phyloP scores from a whole-genome alignment of 768 basidiomycete genomes.

The Termitomyces heimii region DNA sequence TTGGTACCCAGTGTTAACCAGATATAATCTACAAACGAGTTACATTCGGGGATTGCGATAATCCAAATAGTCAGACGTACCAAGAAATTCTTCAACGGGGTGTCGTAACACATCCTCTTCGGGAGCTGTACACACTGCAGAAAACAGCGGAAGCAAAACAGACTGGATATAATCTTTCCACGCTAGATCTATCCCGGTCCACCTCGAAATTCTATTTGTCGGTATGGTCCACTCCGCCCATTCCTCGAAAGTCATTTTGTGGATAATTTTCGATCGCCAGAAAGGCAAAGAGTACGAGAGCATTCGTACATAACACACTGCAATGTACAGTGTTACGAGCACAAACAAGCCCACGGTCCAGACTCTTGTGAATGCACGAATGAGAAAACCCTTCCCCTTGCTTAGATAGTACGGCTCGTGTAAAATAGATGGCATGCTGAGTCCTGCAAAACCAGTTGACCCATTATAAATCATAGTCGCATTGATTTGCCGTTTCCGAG shows the following conservation, averaged over 20 bases:
- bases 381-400: conserved; percentile 13
- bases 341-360: conserved; percentile 33
- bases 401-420: conserved; percentile 16
- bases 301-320: conserved; percentile 41
- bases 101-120: conserved; percentile 47
- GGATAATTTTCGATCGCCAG: conserved; percentile 21
- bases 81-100: conserved; percentile 61
- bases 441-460: conserved; percentile 43
- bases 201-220: conserved; percentile 29
- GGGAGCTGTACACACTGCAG: conserved; percentile 66
- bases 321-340: conserved; percentile 34
- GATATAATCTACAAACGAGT: conserved; percentile 51
- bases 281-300: conserved; percentile 38
- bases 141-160: conserved; percentile 61
- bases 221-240: conserved; percentile 44
- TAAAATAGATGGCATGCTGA: conserved; percentile 43
- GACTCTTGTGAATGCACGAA: conserved; percentile 15
- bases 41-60: neutral
- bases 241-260: conserved; percentile 37
- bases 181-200: conserved; percentile 38
- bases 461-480: conserved; percentile 66
- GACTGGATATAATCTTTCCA: conserved; percentile 50
- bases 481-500: conserved; percentile 23
- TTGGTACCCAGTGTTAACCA: conserved; percentile 61
- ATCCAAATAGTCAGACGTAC: conserved; percentile 26